A percentile compares a stretch with the other conserved stretches of the same genome.
Evolutionary conservation across 2,329 filamentous ascomycete species (phyloP).

Genomic region (Fusarium nanum): DNA sequence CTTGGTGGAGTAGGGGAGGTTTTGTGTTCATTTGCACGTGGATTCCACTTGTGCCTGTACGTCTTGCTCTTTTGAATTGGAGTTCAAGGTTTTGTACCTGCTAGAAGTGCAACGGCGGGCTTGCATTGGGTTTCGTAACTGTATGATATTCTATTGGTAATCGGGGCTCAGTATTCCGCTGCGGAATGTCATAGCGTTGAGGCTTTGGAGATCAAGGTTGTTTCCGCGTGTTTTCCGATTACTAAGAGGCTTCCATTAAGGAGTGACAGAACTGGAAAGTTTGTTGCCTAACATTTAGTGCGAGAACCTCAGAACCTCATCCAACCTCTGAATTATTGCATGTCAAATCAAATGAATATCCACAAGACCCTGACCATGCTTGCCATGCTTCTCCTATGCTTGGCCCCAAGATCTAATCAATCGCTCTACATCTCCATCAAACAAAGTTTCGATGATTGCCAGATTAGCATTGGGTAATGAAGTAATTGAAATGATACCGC

Average conservation of each 20-base stretch:
- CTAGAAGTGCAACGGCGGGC: neutral
- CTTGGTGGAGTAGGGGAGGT: slow-evolving; percentile 5
- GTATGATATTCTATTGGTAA: neutral
- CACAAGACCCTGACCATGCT: neutral
- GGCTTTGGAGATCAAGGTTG: neutral
- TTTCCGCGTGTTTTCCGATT: neutral
- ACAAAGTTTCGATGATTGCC: neutral
- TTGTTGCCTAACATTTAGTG: neutral
- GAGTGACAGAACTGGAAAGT: neutral
- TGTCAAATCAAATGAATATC: neutral
- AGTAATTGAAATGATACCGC: slow-evolving; percentile 10
- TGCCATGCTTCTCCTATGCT: neutral
- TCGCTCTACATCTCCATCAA: neutral
- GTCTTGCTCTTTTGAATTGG: slow-evolving; percentile 8
- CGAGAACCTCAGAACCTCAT: neutral
- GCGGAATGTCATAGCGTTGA: slow-evolving; percentile 1
- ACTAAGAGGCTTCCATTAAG: neutral
- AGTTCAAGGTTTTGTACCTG: slow-evolving; percentile 2
- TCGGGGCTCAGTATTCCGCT: neutral
- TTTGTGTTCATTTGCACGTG: slow-evolving; percentile 21
- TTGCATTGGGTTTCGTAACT: neutral
- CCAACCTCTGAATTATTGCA: no score
- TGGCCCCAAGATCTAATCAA: neutral
- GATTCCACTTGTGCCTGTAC: slow-evolving; percentile 13
- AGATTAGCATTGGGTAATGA: neutral